Evolutionary conservation across 768 basidiomycete species (phyloP), one percentile per base, ranked within the genome.

Genomic region (Tricholoma furcatifolium): DNA sequence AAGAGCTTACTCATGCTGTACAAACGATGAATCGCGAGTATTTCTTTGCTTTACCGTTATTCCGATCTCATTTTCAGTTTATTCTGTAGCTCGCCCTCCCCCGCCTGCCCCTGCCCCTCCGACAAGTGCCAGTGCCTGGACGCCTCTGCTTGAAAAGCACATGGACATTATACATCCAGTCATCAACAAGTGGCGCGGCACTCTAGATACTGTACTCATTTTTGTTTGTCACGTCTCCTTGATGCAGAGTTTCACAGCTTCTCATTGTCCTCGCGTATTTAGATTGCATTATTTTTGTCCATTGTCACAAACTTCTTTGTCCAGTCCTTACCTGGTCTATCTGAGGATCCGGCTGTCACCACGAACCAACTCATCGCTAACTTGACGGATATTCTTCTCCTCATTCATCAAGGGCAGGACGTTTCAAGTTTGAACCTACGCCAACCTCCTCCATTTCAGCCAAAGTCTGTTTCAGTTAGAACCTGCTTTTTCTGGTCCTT

Each of bases 231-330:
- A 6, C n/a, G 7, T 23, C 30, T 35, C 27, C n/a, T n/a, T n/a
- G n/a, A n/a, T n/a, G n/a, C n/a, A n/a, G n/a, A n/a, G n/a, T n/a
- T n/a, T n/a, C n/a, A n/a, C n/a, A n/a, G n/a, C n/a, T n/a, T n/a
- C n/a, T n/a, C n/a, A n/a, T n/a, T n/a, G n/a, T n/a, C n/a, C n/a
- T n/a, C n/a, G n/a, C n/a, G n/a, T n/a, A n/a, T n/a, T n/a, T n/a
- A 61, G 60, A 45, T 61, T 35, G 60, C 51, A 7, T 43, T 61
- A 15, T 61, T 61, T 45, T 59, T 58, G 10, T 51, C 60, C 10
- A 54, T 61, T n/a, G 52, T 61, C 0, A 59, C 60, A 4, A 38
- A 58, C 0, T 61, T 61, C 44, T 38, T 61, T 2, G 55, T 53
- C 1, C 52, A 61, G 12, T 59, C 60, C 2, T 45, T 55, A 18